Conservation (phyloP, 495 filamentous ascomycete genomes). For the Lasiosphaeris hirsuta region DNA sequence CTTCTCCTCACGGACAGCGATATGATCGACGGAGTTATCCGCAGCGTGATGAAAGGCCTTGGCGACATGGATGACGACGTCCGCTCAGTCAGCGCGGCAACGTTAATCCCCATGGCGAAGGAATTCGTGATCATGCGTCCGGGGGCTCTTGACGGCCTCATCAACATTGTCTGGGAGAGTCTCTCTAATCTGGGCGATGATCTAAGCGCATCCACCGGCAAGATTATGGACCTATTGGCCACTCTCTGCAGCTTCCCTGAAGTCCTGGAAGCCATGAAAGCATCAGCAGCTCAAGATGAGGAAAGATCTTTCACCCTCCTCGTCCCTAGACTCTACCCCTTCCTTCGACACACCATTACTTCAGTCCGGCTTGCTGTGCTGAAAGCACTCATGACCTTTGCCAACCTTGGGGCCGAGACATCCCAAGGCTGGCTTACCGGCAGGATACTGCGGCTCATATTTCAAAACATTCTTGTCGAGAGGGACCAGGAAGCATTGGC, state of each 20-base stretch:
- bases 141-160: constrained; percentile 69
- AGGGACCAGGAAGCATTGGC: constrained; percentile 71
- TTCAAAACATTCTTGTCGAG: constrained; percentile 93
- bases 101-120: constrained; percentile 88
- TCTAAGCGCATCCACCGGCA: constrained; percentile 92
- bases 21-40: constrained; percentile 89
- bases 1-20: constrained; percentile 74
- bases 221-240: constrained; percentile 94
- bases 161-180: constrained; percentile 96
- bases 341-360: constrained; percentile 94
- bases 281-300: constrained; percentile 75
- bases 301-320: constrained; percentile 86
- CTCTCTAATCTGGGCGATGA: constrained; percentile 93
- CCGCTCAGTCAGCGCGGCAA: constrained; percentile 92
- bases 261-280: constrained; percentile 91
- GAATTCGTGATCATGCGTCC: constrained; percentile 86
- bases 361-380: constrained; percentile 91
- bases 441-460: constrained; percentile 80
- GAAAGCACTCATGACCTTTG: constrained; percentile 87
- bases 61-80: constrained; percentile 92
- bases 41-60: constrained; percentile 90
- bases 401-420: constrained; percentile 75
- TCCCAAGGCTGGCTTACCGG: constrained; percentile 91
- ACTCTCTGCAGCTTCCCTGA: constrained; percentile 93
- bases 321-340: constrained; percentile 91